Evolutionary conservation across 148 eudicot genomes (phyloP), one percentile per base, ranked within the genome.

Genomic region (Chenopodium quinoa): DNA sequence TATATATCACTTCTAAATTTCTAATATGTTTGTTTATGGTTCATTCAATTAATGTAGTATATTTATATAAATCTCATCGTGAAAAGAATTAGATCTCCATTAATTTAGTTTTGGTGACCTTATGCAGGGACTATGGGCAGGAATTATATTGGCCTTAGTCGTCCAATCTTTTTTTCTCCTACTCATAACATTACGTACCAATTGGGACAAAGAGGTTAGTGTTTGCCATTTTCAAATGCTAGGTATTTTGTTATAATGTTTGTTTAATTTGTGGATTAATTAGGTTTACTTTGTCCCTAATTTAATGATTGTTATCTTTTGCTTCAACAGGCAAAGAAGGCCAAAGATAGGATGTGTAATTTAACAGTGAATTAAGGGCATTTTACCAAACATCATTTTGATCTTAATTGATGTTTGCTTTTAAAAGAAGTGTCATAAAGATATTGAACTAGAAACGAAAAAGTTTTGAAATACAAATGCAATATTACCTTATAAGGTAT

Each of bases 121-220:
- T 37, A 54, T 31, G 22, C 80, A 93, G 97, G 93, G 97, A 17
- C 83, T 93, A 3, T 91, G 91, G 91, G 13, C 72, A 14, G 94
- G 97, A 58, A 88, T 93, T 31, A 82, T 77, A 29, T 75, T 82
- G 78, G 94, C 94, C 9, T 80, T 93, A 71, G 66, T 86, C 17
- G 87, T 86, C 1, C 94, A 93, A 75, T 87, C 91, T 32, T 32
- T 80, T 13, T 78, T 78, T 73, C 91, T 91, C 77, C 37, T 80
- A 9, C 81, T 90, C 75, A 82, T 93, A 80, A 88, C 88, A 34
- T 23, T 91, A 44, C 77, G 88, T 48, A 90, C 89, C 22, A 80
- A 91, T 23, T 93, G 97, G 94, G 92, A 90, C 27, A 73, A 83
- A 73, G 90, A 90, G 82, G 97, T 93, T 11, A 76, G 80, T 58